Percentiles rank a stretch among this genome's conserved stretches.
Evolutionary conservation across 495 filamentous ascomycete species (phyloP).

Genomic region (Annulohypoxylon maeteangense): DNA sequence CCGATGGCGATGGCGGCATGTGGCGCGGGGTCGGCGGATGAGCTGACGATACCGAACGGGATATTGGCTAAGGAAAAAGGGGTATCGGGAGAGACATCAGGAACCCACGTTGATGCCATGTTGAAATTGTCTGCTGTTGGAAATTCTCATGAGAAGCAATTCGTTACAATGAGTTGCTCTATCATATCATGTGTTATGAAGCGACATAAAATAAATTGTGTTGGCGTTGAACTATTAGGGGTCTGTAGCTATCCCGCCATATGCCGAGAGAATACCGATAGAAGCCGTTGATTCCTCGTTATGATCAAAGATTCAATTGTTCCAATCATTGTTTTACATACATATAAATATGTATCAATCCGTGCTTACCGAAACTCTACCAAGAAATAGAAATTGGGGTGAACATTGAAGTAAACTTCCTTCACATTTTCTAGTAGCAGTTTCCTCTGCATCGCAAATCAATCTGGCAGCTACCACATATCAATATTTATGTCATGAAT

Average conservation of each 20-base stretch:
- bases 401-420: too few species aligned
- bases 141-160: not conserved
- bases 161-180: not conserved
- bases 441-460: too few species aligned
- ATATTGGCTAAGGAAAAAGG: conserved; percentile 89
- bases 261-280: conserved; percentile 4
- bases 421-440: too few species aligned
- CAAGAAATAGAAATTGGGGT: too few species aligned
- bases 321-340: too few species aligned
- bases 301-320: not conserved
- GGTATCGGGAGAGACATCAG: conserved; percentile 48
- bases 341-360: too few species aligned
- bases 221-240: not conserved
- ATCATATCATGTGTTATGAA: not conserved
- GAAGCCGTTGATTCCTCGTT: not conserved
- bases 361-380: too few species aligned
- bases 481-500: not conserved
- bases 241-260: not conserved
- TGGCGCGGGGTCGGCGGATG: conserved; percentile 60
- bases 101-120: conserved; percentile 53
- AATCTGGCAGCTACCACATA: not conserved
- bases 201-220: not conserved
- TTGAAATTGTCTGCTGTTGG: not conserved
- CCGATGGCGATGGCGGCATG: conserved; percentile 85
- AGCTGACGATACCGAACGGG: conserved; percentile 89